Evolutionary conservation across 805 yeast genomes (phyloP).

Genomic region (Ogataea paradorogensis): DNA sequence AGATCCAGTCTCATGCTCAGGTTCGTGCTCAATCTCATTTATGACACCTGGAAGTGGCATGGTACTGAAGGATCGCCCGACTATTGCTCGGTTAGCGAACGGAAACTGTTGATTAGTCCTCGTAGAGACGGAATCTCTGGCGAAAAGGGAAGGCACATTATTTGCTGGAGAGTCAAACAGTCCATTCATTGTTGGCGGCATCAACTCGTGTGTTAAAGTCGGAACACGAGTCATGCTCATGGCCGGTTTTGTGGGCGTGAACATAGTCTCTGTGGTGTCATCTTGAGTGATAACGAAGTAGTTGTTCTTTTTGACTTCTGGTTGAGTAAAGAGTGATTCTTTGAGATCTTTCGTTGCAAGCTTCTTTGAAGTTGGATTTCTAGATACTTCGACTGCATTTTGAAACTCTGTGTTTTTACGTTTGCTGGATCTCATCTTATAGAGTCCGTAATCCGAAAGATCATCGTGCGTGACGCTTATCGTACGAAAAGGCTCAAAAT

Average conservation of each 20-base stretch:
- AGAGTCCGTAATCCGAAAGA: conserved; percentile 4
- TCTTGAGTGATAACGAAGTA: conserved; percentile 11
- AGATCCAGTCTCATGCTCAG: not conserved
- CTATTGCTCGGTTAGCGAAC: not conserved
- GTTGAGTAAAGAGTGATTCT: conserved; percentile 9
- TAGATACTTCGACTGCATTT: not conserved
- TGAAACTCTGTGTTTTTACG: not conserved
- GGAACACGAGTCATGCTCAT: conserved; percentile 12
- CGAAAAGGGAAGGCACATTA: not conserved
- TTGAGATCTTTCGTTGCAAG: conserved; percentile 3
- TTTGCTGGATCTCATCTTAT: conserved; percentile 2
- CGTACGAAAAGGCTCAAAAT: conserved; percentile 1
- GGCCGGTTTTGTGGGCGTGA: conserved; percentile 13
- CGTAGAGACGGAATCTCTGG: not conserved
- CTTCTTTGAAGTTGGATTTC: not conserved
- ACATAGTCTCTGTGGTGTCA: conserved; percentile 5
- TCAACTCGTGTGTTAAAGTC: conserved; percentile 5
- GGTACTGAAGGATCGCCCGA: too few species aligned
- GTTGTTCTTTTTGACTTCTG: conserved; percentile 12
- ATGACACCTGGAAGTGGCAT: not conserved
- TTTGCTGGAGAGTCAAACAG: not conserved
- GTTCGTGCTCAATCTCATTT: not conserved
- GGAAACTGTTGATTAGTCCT: not conserved
- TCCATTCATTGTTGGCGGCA: conserved; percentile 2
- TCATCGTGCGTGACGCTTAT: conserved; percentile 2